phyloP scores from a whole-genome alignment of 441 rosid species.

The Capsella rubella region DNA sequence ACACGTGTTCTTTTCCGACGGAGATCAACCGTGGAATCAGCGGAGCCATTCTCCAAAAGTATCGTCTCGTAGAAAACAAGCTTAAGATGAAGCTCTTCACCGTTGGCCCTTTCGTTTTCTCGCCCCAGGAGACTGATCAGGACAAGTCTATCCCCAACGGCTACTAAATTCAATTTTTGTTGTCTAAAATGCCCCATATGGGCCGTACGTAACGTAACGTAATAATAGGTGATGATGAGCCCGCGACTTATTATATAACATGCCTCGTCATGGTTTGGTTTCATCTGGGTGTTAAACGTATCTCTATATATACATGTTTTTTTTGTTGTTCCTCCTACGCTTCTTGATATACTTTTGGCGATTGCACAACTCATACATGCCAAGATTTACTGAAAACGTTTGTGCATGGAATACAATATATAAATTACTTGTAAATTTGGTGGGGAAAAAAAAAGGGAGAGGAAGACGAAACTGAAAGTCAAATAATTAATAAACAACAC shows the following conservation, averaged over 20 bases:
- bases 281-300: no score
- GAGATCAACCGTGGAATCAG: slow-evolving; percentile 58
- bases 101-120: slow-evolving; percentile 48
- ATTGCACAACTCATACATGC: no score
- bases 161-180: slow-evolving; percentile 26
- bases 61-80: slow-evolving; percentile 40
- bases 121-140: slow-evolving; percentile 33
- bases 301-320: no score
- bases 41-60: slow-evolving; percentile 54
- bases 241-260: no score
- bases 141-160: slow-evolving; percentile 48
- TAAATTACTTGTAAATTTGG: not conserved
- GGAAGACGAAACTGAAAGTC: not conserved
- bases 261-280: no score
- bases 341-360: no score
- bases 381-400: no score
- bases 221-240: no score
- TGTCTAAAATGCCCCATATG: slow-evolving; percentile 28
- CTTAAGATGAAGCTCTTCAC: slow-evolving; percentile 53
- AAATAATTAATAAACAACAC: slow-evolving; percentile 17
- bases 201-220: not conserved
- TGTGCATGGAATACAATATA: no score
- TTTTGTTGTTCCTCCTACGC: no score
- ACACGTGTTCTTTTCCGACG: slow-evolving; percentile 54
- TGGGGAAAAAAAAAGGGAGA: not conserved